These are phyloP conservation scores for Tulasnella sp. DNA, from an alignment of 768 basidiomycete genomes.

Conservation along the genomic window DNA sequence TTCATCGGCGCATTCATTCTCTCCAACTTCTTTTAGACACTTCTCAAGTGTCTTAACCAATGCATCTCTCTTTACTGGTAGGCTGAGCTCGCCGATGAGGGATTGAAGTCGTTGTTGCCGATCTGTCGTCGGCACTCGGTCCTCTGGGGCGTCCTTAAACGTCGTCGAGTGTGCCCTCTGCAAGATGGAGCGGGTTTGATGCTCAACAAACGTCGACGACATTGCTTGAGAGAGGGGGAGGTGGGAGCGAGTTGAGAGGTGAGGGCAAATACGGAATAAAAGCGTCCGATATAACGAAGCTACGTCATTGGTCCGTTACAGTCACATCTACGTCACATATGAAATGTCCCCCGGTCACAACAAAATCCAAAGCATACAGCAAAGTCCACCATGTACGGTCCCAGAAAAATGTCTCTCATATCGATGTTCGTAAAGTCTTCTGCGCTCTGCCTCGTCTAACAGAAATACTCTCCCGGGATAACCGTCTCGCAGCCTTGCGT, in stretches of 20 bases:
- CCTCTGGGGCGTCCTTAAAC: not conserved
- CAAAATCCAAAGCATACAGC: too few relatives aligned
- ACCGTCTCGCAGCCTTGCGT: constrained; percentile 5
- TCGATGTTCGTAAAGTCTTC: not conserved
- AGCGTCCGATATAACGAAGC: not conserved
- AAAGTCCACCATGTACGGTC: not conserved
- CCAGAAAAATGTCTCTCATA: not conserved
- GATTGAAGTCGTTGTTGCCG: constrained; percentile 6
- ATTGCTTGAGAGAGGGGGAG: not conserved
- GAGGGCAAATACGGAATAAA: not conserved
- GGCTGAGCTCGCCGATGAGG: constrained; percentile 1
- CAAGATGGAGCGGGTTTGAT: constrained; percentile 3
- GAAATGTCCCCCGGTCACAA: not conserved
- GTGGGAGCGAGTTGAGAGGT: not conserved
- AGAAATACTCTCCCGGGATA: constrained; percentile 12
- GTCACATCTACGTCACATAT: not conserved
- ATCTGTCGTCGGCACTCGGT: not conserved
- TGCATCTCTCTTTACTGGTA: constrained; percentile 4
- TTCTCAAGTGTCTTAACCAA: not conserved
- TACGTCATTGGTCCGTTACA: not conserved
- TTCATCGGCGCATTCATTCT: not conserved
- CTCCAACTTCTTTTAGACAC: not conserved
- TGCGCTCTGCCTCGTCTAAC: not conserved
- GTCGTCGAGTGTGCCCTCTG: not conserved
- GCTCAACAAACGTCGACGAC: not conserved